Percentiles rank a stretch among this genome's conserved stretches.
These are phyloP conservation scores for Colletotrichum scovillei DNA, from an alignment of 2,329 filamentous ascomycete species.

Conservation along the genomic window DNA sequence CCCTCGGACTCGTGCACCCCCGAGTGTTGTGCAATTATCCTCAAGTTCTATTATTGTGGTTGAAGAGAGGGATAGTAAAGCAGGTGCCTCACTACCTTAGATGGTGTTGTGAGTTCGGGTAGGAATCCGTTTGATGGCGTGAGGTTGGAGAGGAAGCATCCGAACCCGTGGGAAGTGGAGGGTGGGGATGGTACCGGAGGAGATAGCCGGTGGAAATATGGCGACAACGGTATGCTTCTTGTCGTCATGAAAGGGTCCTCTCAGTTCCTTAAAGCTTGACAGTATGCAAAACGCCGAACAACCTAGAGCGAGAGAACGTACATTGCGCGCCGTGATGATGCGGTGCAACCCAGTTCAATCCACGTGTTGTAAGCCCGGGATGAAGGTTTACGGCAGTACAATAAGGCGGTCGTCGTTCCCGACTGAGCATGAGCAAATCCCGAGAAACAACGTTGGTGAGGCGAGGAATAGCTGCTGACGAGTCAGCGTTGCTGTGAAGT, in stretches of 20 bases:
- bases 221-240: constrained; percentile 7
- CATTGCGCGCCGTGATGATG: no score
- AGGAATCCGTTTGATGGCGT: not conserved
- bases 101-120: no score
- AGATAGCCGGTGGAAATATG: not conserved
- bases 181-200: not conserved
- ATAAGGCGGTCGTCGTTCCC: no score
- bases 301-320: not conserved
- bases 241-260: not conserved
- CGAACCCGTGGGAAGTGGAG: constrained; percentile 6
- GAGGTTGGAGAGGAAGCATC: constrained; percentile 21
- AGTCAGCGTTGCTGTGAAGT: no score
- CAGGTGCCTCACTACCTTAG: not conserved
- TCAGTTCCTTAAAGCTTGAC: not conserved
- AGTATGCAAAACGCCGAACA: not conserved
- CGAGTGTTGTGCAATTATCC: not conserved
- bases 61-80: not conserved
- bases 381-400: not conserved
- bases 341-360: no score
- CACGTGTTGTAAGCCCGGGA: not conserved
- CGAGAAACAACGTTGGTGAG: no score
- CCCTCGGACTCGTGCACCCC: not conserved
- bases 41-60: not conserved
- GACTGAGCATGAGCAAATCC: no score
- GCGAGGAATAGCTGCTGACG: no score